Percentiles rank a stretch among this genome's conserved stretches.
These are phyloP conservation scores for Penicillium corylophilum DNA, from an alignment of 2,329 filamentous ascomycete genomes.

Conservation along the genomic window DNA sequence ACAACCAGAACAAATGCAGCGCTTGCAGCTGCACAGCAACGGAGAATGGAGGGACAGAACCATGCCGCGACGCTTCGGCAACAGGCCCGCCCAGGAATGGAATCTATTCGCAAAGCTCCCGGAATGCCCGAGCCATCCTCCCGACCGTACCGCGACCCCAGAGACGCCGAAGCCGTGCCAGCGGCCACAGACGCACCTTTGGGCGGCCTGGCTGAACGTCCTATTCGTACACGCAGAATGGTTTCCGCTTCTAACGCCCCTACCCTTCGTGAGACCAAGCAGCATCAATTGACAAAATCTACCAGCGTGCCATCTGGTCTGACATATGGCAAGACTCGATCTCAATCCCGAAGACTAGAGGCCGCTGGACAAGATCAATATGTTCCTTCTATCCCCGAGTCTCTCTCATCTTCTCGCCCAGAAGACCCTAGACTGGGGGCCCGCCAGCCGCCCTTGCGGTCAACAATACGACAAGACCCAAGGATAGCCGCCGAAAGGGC, in stretches of 20 bases:
- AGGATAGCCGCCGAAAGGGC: slow-evolving; percentile 5
- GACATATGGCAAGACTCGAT: slow-evolving; percentile 43
- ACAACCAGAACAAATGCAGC: slow-evolving; percentile 40
- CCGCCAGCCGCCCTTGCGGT: slow-evolving; percentile 17
- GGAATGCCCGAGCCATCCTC: slow-evolving; percentile 21
- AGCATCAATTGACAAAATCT: slow-evolving; percentile 31
- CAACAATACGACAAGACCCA: slow-evolving; percentile 15
- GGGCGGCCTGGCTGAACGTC: slow-evolving; percentile 40
- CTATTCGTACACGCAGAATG: slow-evolving; percentile 39
- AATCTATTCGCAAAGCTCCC: slow-evolving; percentile 29
- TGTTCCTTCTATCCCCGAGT: slow-evolving; percentile 18
- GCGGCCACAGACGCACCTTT: slow-evolving; percentile 16
- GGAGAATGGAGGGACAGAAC: slow-evolving; percentile 42
- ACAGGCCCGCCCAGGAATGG: slow-evolving; percentile 39
- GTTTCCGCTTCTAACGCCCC: slow-evolving; percentile 36
- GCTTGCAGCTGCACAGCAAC: slow-evolving; percentile 41
- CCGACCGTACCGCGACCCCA: slow-evolving; percentile 17
- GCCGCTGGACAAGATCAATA: slow-evolving; percentile 26
- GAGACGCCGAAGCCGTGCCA: slow-evolving; percentile 17
- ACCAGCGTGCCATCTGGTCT: slow-evolving; percentile 33
- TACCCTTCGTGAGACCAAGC: slow-evolving; percentile 31
- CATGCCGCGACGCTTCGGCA: slow-evolving; percentile 50
- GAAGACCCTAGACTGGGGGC: slow-evolving; percentile 17
- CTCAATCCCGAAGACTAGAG: slow-evolving; percentile 41
- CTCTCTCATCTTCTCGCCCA: slow-evolving; percentile 6